Conservation (phyloP, 192 early-diverging fungal species). For the Chytriomyces sp. region DNA sequence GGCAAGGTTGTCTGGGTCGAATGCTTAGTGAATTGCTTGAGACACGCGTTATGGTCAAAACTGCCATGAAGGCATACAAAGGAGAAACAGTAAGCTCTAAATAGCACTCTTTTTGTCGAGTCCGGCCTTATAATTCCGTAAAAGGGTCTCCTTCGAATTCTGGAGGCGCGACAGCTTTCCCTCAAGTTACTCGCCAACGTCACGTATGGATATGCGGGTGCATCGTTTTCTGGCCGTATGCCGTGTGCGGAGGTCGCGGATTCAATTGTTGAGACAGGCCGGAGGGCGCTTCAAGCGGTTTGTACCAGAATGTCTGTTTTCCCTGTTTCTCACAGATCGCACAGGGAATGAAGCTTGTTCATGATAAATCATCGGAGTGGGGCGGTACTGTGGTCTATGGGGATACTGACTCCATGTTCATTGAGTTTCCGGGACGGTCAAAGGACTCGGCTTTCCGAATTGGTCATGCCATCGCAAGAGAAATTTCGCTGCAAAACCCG, state of each 20-base stretch:
- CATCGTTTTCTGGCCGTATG: slow-evolving; percentile 87
- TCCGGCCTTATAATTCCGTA: neutral
- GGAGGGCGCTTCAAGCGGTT: slow-evolving; percentile 75
- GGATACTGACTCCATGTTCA: slow-evolving; percentile 93
- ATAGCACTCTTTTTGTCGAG: neutral
- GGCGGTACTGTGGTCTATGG: slow-evolving; percentile 87
- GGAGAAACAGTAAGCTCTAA: slow-evolving; percentile 48
- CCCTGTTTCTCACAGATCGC: neutral
- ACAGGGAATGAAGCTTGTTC: slow-evolving; percentile 31
- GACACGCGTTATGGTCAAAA: slow-evolving; percentile 88
- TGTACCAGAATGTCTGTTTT: neutral
- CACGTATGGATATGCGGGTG: slow-evolving; percentile 86
- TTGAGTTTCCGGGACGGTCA: slow-evolving; percentile 65
- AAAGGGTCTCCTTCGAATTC: slow-evolving; percentile 60
- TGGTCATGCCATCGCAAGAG: slow-evolving; percentile 79
- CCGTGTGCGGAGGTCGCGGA: slow-evolving; percentile 89
- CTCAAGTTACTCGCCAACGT: slow-evolving; percentile 93
- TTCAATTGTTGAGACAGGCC: slow-evolving; percentile 84
- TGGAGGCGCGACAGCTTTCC: slow-evolving; percentile 83
- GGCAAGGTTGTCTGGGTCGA: slow-evolving; percentile 74
- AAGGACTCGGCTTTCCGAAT: slow-evolving; percentile 76
- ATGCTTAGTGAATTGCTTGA: slow-evolving; percentile 89
- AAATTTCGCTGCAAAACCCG: slow-evolving; percentile 74
- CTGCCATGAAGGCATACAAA: slow-evolving; percentile 75
- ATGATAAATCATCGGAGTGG: slow-evolving; percentile 50